Percentiles rank a stretch among this genome's conserved stretches.
Evolutionary conservation across 129 eudicot genomes (phyloP).

Genomic region (Flaveria ramosissima): DNA sequence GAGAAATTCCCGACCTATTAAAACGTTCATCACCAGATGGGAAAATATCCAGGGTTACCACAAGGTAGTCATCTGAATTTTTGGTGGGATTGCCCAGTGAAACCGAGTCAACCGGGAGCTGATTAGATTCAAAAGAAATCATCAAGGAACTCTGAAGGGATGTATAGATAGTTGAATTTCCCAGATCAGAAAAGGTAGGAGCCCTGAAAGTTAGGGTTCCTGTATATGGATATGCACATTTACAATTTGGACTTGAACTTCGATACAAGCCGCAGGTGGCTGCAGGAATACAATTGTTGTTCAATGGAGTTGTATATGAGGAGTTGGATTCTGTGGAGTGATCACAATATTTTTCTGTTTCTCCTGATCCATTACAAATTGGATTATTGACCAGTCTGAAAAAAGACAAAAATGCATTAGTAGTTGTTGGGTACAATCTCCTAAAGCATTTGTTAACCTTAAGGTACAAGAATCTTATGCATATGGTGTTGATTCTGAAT

Average conservation of each 20-base stretch:
- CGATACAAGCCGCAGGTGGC: constrained; percentile 43
- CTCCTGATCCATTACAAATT: constrained; percentile 45
- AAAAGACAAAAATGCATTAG: background rate
- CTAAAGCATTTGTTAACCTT: background rate
- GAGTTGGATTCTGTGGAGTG: constrained; percentile 37
- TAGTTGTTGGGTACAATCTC: background rate
- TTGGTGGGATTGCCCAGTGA: constrained; percentile 52
- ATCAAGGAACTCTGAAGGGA: constrained; percentile 47
- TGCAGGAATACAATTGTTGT: constrained; percentile 45
- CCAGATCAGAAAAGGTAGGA: constrained; percentile 71
- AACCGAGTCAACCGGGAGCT: constrained; percentile 68
- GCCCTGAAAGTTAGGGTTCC: constrained; percentile 68
- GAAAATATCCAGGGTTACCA: constrained; percentile 49
- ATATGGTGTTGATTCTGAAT: background rate
- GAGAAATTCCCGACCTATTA: constrained; percentile 60
- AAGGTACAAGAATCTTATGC: background rate
- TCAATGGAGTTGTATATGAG: constrained; percentile 50
- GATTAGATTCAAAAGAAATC: constrained; percentile 36
- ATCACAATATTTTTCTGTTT: constrained; percentile 39
- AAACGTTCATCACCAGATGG: constrained; percentile 62
- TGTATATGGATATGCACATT: constrained; percentile 69
- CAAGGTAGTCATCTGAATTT: constrained; percentile 50
- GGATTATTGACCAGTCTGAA: constrained; percentile 65
- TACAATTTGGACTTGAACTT: constrained; percentile 67
- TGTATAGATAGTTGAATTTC: constrained; percentile 42